Conservation (phyloP, 495 filamentous ascomycete genomes). For the Evernia prunastri region DNA sequence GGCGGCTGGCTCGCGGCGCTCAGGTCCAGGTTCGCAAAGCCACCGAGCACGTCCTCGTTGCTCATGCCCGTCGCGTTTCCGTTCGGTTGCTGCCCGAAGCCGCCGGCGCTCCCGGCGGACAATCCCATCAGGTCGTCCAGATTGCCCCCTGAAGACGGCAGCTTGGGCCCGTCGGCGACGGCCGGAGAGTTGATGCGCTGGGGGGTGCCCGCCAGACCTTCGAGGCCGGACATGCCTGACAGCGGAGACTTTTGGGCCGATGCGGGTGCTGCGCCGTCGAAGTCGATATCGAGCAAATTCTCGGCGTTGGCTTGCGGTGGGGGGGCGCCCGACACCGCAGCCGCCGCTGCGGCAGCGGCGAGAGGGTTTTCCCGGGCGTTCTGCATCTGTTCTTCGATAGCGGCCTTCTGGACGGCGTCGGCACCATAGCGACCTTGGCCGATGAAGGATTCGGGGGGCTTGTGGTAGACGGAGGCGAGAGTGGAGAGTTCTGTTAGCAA, state of each 20-base stretch:
- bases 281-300: constrained; percentile 96
- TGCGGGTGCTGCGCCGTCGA: constrained; percentile 89
- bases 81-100: constrained; percentile 19
- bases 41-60: constrained; percentile 66
- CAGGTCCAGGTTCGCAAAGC: constrained; percentile 75
- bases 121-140: constrained; percentile 90
- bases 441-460: constrained; percentile 91
- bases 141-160: constrained; percentile 46
- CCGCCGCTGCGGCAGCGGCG: constrained; percentile 68
- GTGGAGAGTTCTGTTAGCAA: constrained; percentile 89
- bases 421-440: constrained; percentile 91
- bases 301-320: constrained; percentile 72
- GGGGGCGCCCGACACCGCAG: constrained; percentile 45
- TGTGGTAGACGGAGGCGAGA: constrained; percentile 97
- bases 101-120: constrained; percentile 48
- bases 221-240: constrained; percentile 57
- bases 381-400: constrained; percentile 88
- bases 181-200: constrained; percentile 66
- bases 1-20: constrained; percentile 49
- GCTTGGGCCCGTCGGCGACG: constrained; percentile 35
- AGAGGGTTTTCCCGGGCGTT: constrained; percentile 91
- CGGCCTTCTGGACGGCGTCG: constrained; percentile 88
- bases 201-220: constrained; percentile 72
- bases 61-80: constrained; percentile 30
- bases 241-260: constrained; percentile 68